Evolutionary conservation across 164 flowering plant genomes (phyloP), one percentile per base, ranked within the genome.

Genomic region (Annona squamosa): DNA sequence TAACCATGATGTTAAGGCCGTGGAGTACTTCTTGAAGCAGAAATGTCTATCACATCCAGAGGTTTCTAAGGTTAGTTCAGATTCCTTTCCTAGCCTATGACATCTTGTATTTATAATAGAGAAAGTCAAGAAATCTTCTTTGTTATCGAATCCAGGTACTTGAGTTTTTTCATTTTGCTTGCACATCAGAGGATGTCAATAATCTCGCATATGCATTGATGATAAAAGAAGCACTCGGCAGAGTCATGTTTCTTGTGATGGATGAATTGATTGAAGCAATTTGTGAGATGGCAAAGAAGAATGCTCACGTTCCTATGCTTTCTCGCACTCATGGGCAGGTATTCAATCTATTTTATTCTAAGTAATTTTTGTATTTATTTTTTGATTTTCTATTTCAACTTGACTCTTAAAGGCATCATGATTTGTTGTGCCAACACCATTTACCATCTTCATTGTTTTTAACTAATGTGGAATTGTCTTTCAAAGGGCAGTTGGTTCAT

Each of bases 261-360:
- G 93, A 91, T 80, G 77, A 87, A 18, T 71, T 96, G 80, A 89
- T 91, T 69, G 63, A 75, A 66, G 86, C 87, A 46, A 76, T 92
- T 72, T 78, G 86, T 77, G 71, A 73, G 68, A 79, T 93, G 89
- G 97, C 94, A 42, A 85, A 84, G 79, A 86, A 76, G 74, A 77
- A 83, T 85, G 94, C 95, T 7, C 76, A 83, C 17, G 76, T 91
- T 81, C 81, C 97, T 69, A 92, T 93, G 95, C 97, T 96, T 82
- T 92, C 97, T 73, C 97, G 91, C 69, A 96, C 98, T 62, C 98
- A 96, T 83, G 99, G 98, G 48, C 99, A 91, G 94, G 98, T 93
- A 84, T 5, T 12, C 7, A 6, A 72, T 18, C 62, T 59, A 61
- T 61, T 72, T 46, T 68, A 0, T 44, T 16, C 59, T 52, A 52